Evolutionary conservation across 2,329 filamentous ascomycete species (phyloP).

Genomic region (Penicillium sp.): DNA sequence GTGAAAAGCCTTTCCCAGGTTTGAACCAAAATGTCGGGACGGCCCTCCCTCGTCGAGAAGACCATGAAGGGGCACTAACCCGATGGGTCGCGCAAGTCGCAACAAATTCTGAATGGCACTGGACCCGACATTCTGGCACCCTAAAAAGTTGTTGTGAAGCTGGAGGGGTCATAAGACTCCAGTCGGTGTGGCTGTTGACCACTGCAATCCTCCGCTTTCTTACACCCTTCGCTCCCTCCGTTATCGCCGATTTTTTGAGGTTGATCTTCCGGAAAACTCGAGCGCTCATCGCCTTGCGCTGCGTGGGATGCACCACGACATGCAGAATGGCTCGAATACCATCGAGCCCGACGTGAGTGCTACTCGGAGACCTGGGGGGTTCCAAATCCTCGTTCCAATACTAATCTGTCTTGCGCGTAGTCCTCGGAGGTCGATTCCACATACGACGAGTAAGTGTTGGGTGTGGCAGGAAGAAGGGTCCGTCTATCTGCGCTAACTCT

Average conservation of each 20-base stretch:
- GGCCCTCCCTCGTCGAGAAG: neutral
- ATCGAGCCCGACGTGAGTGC: constrained; percentile 36
- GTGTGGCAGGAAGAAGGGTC: neutral
- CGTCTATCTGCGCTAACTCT: constrained; percentile 13
- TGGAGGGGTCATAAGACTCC: constrained; percentile 28
- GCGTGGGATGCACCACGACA: constrained; percentile 13
- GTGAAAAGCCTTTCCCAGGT: constrained; percentile 10
- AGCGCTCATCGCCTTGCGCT: neutral
- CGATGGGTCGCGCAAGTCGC: neutral
- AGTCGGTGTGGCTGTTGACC: constrained; percentile 23
- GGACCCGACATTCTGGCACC: constrained; percentile 22
- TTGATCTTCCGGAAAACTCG: neutral
- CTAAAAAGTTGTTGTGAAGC: constrained; percentile 21
- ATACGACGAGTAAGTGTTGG: constrained; percentile 30
- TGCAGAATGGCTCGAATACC: constrained; percentile 14
- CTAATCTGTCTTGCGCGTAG: constrained; percentile 16
- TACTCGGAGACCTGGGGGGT: neutral
- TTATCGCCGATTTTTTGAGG: neutral
- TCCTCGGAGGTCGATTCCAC: constrained; percentile 32
- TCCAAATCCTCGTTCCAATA: neutral
- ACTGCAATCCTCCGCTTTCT: constrained; percentile 11
- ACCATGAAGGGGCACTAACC: neutral
- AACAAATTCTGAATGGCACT: constrained; percentile 1
- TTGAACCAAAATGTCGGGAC: constrained; percentile 15
- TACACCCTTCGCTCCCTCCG: constrained; percentile 23